Percentiles rank a stretch among this genome's conserved stretches.
Conservation (phyloP, 805 yeast genomes). For the Wickerhamiella hasegawae region DNA sequence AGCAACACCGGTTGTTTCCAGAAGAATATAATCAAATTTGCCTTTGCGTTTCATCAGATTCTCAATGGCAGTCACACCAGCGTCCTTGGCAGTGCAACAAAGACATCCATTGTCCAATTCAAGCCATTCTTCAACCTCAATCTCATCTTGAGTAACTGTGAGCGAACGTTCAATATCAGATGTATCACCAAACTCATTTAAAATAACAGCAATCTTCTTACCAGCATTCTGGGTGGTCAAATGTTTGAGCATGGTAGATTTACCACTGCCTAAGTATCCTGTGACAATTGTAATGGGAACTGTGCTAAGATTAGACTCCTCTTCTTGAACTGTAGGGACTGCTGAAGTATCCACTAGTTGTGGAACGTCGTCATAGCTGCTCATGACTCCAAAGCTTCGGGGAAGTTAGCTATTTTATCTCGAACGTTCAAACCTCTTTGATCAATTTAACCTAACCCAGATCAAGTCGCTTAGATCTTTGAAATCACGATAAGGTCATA, state of each 20-base stretch:
- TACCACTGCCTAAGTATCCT: constrained; percentile 91
- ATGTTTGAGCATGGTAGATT: constrained; percentile 60
- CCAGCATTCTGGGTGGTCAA: constrained; percentile 50
- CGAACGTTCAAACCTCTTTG: too few species aligned
- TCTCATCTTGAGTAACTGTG: constrained; percentile 36
- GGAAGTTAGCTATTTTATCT: too few species aligned
- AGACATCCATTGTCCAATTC: constrained; percentile 94
- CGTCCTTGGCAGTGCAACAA: constrained; percentile 91
- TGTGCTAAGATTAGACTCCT: background rate
- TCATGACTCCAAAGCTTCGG: too few species aligned
- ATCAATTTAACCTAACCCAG: too few species aligned
- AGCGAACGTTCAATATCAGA: constrained; percentile 77
- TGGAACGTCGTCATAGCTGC: constrained; percentile 17
- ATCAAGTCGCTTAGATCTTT: too few species aligned
- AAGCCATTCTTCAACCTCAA: constrained; percentile 77
- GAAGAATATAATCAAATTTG: constrained; percentile 71
- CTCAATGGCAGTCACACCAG: constrained; percentile 90
- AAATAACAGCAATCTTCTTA: constrained; percentile 68
- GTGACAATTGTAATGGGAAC: constrained; percentile 90
- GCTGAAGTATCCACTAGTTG: constrained; percentile 14
- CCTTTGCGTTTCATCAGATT: constrained; percentile 57
- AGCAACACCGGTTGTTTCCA: constrained; percentile 93
- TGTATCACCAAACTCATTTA: constrained; percentile 82
- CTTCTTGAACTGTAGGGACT: background rate
- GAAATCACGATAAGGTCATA: constrained; percentile 51